Conservation (phyloP, 1,139 yeast species). For the Tardiomyces digboiensis region DNA sequence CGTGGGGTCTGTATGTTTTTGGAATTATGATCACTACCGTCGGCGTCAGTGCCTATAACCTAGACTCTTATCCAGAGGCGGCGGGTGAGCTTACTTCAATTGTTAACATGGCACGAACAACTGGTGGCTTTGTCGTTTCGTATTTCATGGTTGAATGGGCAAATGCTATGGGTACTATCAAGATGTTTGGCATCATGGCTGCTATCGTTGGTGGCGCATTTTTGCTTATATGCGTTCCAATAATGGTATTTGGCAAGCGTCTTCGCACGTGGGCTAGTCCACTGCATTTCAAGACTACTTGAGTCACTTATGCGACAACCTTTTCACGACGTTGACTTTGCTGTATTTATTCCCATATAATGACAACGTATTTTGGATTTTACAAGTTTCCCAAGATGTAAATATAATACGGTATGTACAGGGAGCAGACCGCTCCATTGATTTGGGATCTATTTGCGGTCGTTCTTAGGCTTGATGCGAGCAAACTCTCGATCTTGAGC, state of each 20-base stretch:
- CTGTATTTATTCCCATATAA: background rate
- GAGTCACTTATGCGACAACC: background rate
- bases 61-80: background rate
- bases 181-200: background rate
- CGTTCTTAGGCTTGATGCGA: slow-evolving; percentile 6
- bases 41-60: background rate
- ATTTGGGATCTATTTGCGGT: background rate
- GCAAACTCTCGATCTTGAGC: slow-evolving; percentile 10
- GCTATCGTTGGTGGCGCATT: background rate
- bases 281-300: background rate
- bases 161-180: background rate
- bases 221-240: background rate
- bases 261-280: background rate
- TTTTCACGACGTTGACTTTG: background rate
- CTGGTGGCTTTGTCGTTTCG: background rate
- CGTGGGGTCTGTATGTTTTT: background rate
- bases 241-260: background rate
- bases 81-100: background rate
- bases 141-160: background rate
- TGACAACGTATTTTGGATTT: background rate
- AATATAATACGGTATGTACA: background rate
- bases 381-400: too few relatives aligned
- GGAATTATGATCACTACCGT: background rate
- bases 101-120: background rate
- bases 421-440: background rate